Evolutionary conservation across 805 yeast genomes (phyloP).

Genomic region (Brettanomyces sp.): DNA sequence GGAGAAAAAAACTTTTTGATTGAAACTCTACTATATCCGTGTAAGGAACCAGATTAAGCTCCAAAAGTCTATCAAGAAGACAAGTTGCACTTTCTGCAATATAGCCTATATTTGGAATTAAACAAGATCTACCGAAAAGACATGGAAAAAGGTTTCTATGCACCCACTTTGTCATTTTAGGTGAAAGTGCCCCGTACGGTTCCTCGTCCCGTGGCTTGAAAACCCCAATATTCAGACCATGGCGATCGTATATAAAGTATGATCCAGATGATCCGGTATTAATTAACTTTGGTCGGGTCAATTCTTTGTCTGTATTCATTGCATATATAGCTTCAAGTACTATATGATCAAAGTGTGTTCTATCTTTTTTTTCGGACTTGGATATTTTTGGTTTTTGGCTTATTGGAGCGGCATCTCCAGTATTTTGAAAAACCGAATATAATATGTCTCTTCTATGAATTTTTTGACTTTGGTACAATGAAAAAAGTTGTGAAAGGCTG

Average conservation of each 20-base stretch:
- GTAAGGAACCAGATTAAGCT: slow-evolving; percentile 52
- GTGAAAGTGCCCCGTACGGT: slow-evolving; percentile 70
- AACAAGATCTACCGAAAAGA: slow-evolving; percentile 64
- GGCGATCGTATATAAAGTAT: slow-evolving; percentile 41
- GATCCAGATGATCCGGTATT: slow-evolving; percentile 64
- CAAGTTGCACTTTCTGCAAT: slow-evolving; percentile 67
- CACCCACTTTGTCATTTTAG: slow-evolving; percentile 75
- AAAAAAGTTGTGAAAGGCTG: too few species aligned
- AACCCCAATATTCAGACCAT: slow-evolving; percentile 39
- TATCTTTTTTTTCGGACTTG: not conserved
- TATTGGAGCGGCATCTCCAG: too few species aligned
- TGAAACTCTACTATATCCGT: slow-evolving; percentile 48
- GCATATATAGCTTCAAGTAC: slow-evolving; percentile 37
- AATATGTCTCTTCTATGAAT: too few species aligned
- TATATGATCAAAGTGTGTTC: slow-evolving; percentile 26
- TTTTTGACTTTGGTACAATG: too few species aligned
- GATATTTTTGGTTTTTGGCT: too few species aligned
- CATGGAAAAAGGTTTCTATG: slow-evolving; percentile 71
- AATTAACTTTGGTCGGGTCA: slow-evolving; percentile 28
- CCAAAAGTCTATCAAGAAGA: slow-evolving; percentile 50
- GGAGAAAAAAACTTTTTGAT: slow-evolving; percentile 45
- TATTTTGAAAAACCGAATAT: too few species aligned
- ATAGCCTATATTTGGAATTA: slow-evolving; percentile 66
- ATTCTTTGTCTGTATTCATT: slow-evolving; percentile 17
- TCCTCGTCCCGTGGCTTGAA: slow-evolving; percentile 78